A percentile compares a stretch with the other conserved stretches of the same genome.
Conservation (phyloP, 169 alveolate genomes). For the Plasmodium relictum region DNA sequence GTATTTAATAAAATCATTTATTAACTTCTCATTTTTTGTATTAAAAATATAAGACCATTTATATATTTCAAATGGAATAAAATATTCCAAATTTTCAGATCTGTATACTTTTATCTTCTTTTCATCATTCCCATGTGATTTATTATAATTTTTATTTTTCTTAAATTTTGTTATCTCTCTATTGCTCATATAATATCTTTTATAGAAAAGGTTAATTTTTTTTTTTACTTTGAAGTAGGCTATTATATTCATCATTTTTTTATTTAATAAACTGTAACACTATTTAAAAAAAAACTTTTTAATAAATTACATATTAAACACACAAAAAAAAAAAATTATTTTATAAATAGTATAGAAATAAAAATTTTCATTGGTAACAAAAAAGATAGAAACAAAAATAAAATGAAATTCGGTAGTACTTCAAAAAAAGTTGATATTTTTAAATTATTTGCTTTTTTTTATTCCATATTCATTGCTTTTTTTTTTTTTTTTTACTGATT, state of each 20-base stretch:
- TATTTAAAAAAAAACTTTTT: too few species aligned
- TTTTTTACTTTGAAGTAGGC: neutral
- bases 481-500: neutral
- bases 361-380: neutral
- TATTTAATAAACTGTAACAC: too few species aligned
- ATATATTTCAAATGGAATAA: conserved; percentile 62
- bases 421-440: neutral
- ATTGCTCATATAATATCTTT: conserved; percentile 58
- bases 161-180: conserved; percentile 49
- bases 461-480: neutral
- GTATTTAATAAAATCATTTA: conserved; percentile 51
- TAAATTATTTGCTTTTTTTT: neutral
- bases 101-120: conserved; percentile 6
- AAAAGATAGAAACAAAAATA: neutral
- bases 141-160: conserved; percentile 13
- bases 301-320: too few species aligned
- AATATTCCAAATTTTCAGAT: conserved; percentile 1
- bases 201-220: conserved; percentile 15
- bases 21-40: conserved; percentile 52
- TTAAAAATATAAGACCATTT: conserved; percentile 63
- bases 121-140: conserved; percentile 3
- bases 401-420: neutral
- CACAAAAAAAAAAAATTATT: too few species aligned
- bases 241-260: neutral
- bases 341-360: neutral